Percentiles rank a stretch among this genome's conserved stretches.
Conservation (phyloP, 148 eudicot species). For the Vaccinium myrtillus region DNA sequence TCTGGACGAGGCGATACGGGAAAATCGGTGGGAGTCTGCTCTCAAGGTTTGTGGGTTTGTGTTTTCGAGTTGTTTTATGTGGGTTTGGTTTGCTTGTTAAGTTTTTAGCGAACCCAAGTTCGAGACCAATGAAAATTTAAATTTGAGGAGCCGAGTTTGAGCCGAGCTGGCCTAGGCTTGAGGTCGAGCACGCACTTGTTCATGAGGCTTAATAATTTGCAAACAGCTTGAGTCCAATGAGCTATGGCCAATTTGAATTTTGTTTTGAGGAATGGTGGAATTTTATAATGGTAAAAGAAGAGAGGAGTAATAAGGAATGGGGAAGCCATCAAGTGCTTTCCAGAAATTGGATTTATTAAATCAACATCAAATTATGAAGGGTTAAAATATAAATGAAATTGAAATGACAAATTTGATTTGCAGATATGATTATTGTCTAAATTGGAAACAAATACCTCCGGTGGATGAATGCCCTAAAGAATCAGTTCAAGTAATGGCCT, state of each 20-base stretch:
- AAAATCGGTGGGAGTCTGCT: constrained; percentile 67
- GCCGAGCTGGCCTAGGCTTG: no score
- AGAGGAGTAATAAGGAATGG: not conserved
- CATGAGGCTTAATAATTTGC: no score
- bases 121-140: no score
- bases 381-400: no score
- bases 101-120: no score
- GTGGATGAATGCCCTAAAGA: not conserved
- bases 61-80: not conserved
- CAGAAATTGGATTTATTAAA: no score
- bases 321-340: no score
- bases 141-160: no score
- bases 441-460: not conserved
- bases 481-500: not conserved
- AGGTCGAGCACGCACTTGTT: no score
- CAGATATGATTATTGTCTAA: not conserved
- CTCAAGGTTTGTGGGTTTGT: constrained; percentile 50
- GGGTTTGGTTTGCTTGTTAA: not conserved
- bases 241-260: not conserved
- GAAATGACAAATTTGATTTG: not conserved
- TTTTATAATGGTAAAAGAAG: not conserved
- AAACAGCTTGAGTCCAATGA: no score
- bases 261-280: not conserved
- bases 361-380: no score
- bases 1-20: constrained; percentile 53